Base-by-base conservation (phyloP, 345 rosid genomes). In the Rubroshorea leprosula region DNA sequence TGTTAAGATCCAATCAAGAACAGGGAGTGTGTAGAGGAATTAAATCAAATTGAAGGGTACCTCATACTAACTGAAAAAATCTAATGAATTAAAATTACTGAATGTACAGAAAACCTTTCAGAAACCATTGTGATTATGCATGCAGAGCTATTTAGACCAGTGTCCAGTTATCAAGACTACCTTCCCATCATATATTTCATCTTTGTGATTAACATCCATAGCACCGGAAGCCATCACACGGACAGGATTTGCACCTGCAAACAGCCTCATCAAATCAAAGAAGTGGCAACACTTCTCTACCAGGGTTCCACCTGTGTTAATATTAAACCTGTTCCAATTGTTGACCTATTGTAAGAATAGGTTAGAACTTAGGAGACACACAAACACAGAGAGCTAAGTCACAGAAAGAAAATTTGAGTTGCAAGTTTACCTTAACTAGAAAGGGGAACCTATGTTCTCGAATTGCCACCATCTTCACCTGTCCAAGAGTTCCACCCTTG, bases 221-320 rank as follows among this genome's bases (percentile, higher is more conserved):
- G 87, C 90, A 43, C 96, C 98, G 13, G 98, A 92, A 77, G 98
- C 95, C 90, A 92, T 84, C 61, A 89, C 89, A 54, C 78, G 81
- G 44, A 89, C 75, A 64, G 98, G 98, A 74, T 86, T 77, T 18
- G 93, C 81, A 67, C 80, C 81, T 1, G 95, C 90, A 71, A 89
- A 86, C 63, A 92, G 81, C 69, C 85, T 84, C 95, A 92, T 92
- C 58, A 89, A 74, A 74, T 92, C 98, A 67, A 92, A 92, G 79
- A 92, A 92, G 69, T 92, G 98, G 71, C 98, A 92, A 72, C 98
- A 92, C 64, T 92, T 92, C 84, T 92, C 98, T 8, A 92, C 98
- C 60, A 92, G 74, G 24, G 98, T 88, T 13, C 98, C 98, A 38
- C 98, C 95, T 0, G 90, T 76, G 78, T 88, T 92, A 43, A 43